Conservation (phyloP, 2,329 filamentous ascomycete species). For the Cladosporium sp. region DNA sequence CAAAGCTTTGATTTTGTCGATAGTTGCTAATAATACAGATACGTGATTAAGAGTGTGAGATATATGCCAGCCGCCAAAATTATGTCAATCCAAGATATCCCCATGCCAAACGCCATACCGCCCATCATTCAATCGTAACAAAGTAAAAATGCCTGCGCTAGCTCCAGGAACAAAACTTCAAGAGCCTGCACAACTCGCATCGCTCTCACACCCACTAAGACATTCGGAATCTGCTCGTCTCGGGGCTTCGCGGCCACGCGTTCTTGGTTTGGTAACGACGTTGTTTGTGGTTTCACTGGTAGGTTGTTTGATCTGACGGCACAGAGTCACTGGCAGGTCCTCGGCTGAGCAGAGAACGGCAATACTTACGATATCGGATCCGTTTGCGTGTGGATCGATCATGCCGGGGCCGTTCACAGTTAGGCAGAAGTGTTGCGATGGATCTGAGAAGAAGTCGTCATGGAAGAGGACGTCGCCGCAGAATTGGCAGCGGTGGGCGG, state of each 20-base stretch:
- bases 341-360: background rate
- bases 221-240: constrained; percentile 8
- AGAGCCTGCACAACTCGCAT: background rate
- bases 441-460: constrained; percentile 27
- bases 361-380: background rate
- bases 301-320: background rate
- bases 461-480: constrained; percentile 25
- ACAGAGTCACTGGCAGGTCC: background rate
- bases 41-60: background rate
- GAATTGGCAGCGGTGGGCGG: constrained; percentile 23
- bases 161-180: background rate
- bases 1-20: background rate
- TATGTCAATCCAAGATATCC: background rate
- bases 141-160: background rate
- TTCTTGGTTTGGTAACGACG: background rate
- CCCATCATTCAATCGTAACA: background rate
- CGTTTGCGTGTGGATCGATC: constrained; percentile 8
- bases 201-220: constrained; percentile 4
- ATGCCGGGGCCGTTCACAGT: constrained; percentile 12
- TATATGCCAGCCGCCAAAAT: background rate
- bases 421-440: constrained; percentile 9
- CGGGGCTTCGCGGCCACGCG: background rate
- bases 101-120: background rate
- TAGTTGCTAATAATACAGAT: background rate
- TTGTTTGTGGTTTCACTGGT: background rate